Base-by-base conservation (phyloP, 345 rosid genomes). In the Trapa incisa region DNA sequence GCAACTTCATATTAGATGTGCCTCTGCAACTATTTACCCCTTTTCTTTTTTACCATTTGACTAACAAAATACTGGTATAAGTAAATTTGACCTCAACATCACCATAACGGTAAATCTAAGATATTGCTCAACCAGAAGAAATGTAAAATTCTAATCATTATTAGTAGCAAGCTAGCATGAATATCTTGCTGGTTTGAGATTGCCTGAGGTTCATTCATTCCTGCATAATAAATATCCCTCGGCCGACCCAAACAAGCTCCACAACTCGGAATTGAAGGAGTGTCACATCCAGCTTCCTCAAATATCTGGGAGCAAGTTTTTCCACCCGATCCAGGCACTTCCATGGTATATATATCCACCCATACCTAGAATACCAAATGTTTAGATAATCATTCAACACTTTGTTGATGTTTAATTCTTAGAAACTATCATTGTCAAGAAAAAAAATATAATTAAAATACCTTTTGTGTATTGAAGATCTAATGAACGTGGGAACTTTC, bases 201-300 rank as follows among this genome's bases (percentile, higher is more conserved):
- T 86, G 77, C 97, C 85, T 80, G 75, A 66, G 99, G 83, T 72
- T 91, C 95, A 65, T 91, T 94, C 85, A 94, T 74, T 35, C 96
- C 95, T 29, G 97, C 97, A 70, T 91, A 91, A 70, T 91, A 91
- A 54, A 97, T 94, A 76, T 94, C 99, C 73, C 74, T 68, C 43
- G 99, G 99, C 72, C 99, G 96, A 74, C 99, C 99, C 87, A 94
- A 80, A 75, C 99, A 94, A 61, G 99, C 99, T 72, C 93, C 97
- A 73, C 99, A 94, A 72, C 90, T 83, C 72, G 99, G 97, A 78
- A 90, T 94, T 37, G 97, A 77, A 65, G 97, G 99, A 5, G 96
- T 84, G 80, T 94, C 99, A 57, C 99, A 94, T 43, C 99, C 99
- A 63, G 92, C 97, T 82, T 91, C 97, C 81, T 91, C 96, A 15